Percentiles rank a stretch among this genome's conserved stretches.
phyloP scores from a whole-genome alignment of 2,329 filamentous ascomycete species.

The Fusarium sp. region DNA sequence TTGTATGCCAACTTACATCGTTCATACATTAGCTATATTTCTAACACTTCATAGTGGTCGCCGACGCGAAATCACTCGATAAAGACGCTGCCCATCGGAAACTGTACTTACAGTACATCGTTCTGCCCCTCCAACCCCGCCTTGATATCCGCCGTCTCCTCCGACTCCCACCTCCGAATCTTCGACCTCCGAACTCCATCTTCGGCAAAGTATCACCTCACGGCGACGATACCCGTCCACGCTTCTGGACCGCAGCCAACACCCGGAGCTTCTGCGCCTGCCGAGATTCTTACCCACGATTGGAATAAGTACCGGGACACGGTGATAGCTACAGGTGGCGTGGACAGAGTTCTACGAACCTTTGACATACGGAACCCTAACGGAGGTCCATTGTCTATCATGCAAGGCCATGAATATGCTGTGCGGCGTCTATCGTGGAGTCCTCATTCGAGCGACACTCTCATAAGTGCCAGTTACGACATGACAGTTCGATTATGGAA shows the following conservation, averaged over 20 bases:
- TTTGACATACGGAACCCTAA: slow-evolving; percentile 87
- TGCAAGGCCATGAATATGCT: slow-evolving; percentile 91
- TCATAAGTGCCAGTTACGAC: slow-evolving; percentile 93
- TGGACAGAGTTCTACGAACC: slow-evolving; percentile 85
- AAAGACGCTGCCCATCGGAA: slow-evolving; percentile 87
- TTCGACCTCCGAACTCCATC: slow-evolving; percentile 92
- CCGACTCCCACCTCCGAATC: slow-evolving; percentile 87
- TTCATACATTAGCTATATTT: no score
- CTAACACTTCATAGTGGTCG: slow-evolving; percentile 71
- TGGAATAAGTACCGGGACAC: slow-evolving; percentile 98
- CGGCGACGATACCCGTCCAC: slow-evolving; percentile 85
- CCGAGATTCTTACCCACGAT: slow-evolving; percentile 92
- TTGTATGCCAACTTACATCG: slow-evolving; percentile 57
- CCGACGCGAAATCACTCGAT: slow-evolving; percentile 79
- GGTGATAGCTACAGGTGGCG: slow-evolving; percentile 86
- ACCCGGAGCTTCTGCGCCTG: slow-evolving; percentile 62
- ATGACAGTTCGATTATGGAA: slow-evolving; percentile 98
- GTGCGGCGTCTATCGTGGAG: slow-evolving; percentile 89
- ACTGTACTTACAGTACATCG: slow-evolving; percentile 91
- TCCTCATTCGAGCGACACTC: slow-evolving; percentile 87
- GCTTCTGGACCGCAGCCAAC: slow-evolving; percentile 63
- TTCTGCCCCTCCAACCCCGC: slow-evolving; percentile 90
- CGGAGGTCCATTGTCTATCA: slow-evolving; percentile 75
- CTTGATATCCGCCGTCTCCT: slow-evolving; percentile 86
- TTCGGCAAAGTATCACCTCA: slow-evolving; percentile 87